Evolutionary conservation across 306 rosid genomes (phyloP).

Genomic region (Malus domestica): ASM211411v1 NC_041803.1:37297501-37298000

Average conservation of each 20-base stretch:
- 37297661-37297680: neutral
- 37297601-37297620: neutral
- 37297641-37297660: neutral
- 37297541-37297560: neutral
- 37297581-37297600: neutral
- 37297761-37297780: slow-evolving; percentile 92
- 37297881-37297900: neutral
- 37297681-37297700: neutral
- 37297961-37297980: neutral
- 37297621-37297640: neutral
- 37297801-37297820: slow-evolving; percentile 71
- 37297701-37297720: slow-evolving; percentile 20
- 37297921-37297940: neutral
- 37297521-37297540: neutral
- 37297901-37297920: neutral
- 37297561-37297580: neutral
- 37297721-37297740: slow-evolving; percentile 94
- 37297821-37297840: slow-evolving; percentile 75
- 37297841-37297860: slow-evolving; percentile 82
- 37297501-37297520: neutral
- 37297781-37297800: slow-evolving; percentile 98
- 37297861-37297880: neutral
- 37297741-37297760: slow-evolving; percentile 97
- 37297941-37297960: neutral
- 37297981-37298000: neutral